Percentiles rank a stretch among this genome's conserved stretches.
Evolutionary conservation across 2,329 filamentous ascomycete genomes (phyloP).

Genomic region (Sporothrix brasiliensis): DNA sequence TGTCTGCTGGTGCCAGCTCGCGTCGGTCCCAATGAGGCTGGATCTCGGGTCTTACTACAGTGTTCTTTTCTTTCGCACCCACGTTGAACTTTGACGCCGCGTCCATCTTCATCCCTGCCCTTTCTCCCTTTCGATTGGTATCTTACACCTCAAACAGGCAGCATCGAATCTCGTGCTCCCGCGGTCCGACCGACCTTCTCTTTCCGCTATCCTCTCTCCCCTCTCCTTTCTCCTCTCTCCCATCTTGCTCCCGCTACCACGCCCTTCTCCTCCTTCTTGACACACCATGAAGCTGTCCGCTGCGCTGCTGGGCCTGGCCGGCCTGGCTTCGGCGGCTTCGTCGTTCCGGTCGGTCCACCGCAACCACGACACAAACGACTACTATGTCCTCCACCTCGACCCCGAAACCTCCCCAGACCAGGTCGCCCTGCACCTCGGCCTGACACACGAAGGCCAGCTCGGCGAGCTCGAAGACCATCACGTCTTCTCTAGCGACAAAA

Average conservation of each 20-base stretch:
- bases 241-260: not conserved
- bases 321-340: conserved; percentile 56
- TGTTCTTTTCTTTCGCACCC: not conserved
- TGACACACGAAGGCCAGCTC: conserved; percentile 79
- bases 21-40: conserved; percentile 28
- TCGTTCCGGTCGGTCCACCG: conserved; percentile 55
- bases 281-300: conserved; percentile 54
- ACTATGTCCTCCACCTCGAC: conserved; percentile 87
- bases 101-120: not conserved
- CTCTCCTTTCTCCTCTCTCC: not conserved
- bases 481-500: conserved; percentile 75
- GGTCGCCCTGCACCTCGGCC: conserved; percentile 71
- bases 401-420: conserved; percentile 65
- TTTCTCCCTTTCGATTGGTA: not conserved
- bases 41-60: conserved; percentile 17
- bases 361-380: conserved; percentile 81
- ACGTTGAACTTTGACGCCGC: not conserved
- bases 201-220: not conserved
- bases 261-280: not conserved
- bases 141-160: not conserved
- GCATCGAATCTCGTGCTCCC: not conserved
- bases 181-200: not conserved
- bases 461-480: conserved; percentile 80
- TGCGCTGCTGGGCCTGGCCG: conserved; percentile 57
- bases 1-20: conserved; percentile 19